Evolutionary conservation across 2,329 filamentous ascomycete species (phyloP).

Genomic region (Trichophyton equinum): DNA sequence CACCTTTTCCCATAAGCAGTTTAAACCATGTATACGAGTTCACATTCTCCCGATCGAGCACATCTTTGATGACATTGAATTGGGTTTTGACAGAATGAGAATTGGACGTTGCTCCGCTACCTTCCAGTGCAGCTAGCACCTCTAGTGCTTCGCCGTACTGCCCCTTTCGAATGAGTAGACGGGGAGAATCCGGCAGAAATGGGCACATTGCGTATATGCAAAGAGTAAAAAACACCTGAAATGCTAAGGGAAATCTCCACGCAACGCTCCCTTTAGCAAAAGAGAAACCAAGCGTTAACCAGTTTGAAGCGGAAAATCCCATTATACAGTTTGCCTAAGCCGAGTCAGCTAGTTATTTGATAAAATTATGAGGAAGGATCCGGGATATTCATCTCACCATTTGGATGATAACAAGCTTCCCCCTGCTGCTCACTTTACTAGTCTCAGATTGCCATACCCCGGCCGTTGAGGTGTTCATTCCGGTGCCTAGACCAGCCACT

Average conservation of each 20-base stretch:
- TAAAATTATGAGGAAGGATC: slow-evolving; percentile 25
- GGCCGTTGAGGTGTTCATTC: slow-evolving; percentile 39
- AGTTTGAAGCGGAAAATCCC: slow-evolving; percentile 35
- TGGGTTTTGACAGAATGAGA: slow-evolving; percentile 20
- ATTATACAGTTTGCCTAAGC: slow-evolving; percentile 23
- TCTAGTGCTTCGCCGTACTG: slow-evolving; percentile 31
- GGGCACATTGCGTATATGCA: slow-evolving; percentile 26
- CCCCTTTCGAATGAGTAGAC: slow-evolving; percentile 20
- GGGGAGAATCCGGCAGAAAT: slow-evolving; percentile 23
- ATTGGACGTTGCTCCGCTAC: slow-evolving; percentile 19
- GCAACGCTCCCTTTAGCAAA: slow-evolving; percentile 16
- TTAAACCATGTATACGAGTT: slow-evolving; percentile 36
- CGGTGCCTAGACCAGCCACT: slow-evolving; percentile 39
- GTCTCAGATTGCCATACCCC: slow-evolving; percentile 39
- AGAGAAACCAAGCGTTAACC: slow-evolving; percentile 30
- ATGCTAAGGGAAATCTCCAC: slow-evolving; percentile 39
- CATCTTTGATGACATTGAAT: slow-evolving; percentile 26
- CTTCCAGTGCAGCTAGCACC: slow-evolving; percentile 35
- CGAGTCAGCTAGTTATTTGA: slow-evolving; percentile 9
- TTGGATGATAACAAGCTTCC: slow-evolving; percentile 41
- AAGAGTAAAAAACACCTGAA: slow-evolving; percentile 37
- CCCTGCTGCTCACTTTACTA: slow-evolving; percentile 40
- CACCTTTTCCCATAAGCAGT: slow-evolving; percentile 29
- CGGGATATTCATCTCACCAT: slow-evolving; percentile 13
- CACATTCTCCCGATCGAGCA: slow-evolving; percentile 34